Evolutionary conservation across 1,284 basidiomycete species (phyloP).

Genomic region (Blastosporella zonata): DNA sequence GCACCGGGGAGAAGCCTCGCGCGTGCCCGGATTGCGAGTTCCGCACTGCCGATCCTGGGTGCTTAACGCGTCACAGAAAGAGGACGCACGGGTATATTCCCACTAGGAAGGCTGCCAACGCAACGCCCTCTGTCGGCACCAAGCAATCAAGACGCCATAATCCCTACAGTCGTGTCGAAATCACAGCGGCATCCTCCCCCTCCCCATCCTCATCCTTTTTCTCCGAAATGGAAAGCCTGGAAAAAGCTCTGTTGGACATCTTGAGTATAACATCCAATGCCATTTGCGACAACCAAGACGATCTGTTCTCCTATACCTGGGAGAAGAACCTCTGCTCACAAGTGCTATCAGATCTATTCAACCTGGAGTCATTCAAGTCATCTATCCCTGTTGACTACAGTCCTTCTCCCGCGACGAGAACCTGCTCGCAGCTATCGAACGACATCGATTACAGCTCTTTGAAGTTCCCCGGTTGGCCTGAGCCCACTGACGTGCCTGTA

Average conservation of each 20-base stretch:
- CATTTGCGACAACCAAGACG: background rate
- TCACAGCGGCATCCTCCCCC: background rate
- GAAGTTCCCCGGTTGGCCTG: too few species aligned
- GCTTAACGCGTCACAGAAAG: slow-evolving; percentile 28
- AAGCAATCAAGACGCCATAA: slow-evolving; percentile 16
- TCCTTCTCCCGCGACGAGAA: background rate
- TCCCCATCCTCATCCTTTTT: too few species aligned
- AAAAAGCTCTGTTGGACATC: background rate
- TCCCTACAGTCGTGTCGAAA: background rate
- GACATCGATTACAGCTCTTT: background rate
- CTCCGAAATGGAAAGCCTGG: too few species aligned
- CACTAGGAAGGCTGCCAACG: background rate
- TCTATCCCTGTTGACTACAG: background rate
- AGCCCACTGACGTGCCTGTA: too few species aligned
- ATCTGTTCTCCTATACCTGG: slow-evolving; percentile 5
- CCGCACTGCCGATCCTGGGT: slow-evolving; percentile 25
- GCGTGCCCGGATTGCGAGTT: slow-evolving; percentile 27
- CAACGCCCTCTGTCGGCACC: slow-evolving; percentile 1
- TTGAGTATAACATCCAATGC: background rate
- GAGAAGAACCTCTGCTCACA: slow-evolving; percentile 6
- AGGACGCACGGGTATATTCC: slow-evolving; percentile 18
- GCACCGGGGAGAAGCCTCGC: slow-evolving; percentile 20
- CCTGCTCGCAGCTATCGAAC: slow-evolving; percentile 5
- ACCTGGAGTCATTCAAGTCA: background rate
- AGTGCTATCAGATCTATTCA: background rate